Conservation (phyloP, 768 basidiomycete species). For the Gloeophyllum trabeum region DNA sequence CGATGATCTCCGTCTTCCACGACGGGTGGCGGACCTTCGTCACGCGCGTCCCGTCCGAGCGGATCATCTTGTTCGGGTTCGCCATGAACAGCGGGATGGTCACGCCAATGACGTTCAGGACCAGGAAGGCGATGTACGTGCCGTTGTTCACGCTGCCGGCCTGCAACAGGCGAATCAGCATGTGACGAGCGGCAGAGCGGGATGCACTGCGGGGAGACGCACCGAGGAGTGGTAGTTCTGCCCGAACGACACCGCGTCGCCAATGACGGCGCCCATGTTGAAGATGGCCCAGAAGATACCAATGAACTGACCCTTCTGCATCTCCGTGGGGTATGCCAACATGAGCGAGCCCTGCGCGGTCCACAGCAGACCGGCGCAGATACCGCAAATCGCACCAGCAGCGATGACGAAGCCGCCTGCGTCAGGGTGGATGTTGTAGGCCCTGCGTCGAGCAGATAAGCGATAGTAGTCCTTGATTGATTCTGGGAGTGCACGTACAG, state of each 20-base stretch:
- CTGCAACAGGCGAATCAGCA: too few species aligned
- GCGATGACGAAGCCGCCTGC: conserved; percentile 56
- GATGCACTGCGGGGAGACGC: too few species aligned
- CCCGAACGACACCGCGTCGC: conserved; percentile 64
- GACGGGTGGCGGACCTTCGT: conserved; percentile 52
- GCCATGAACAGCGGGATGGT: conserved; percentile 59
- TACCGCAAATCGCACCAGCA: conserved; percentile 64
- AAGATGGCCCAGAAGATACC: conserved; percentile 81
- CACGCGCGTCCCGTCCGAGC: conserved; percentile 67
- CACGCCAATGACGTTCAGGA: conserved; percentile 62
- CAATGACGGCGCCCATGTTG: conserved; percentile 73
- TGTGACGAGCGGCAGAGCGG: too few species aligned
- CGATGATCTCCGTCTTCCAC: conserved; percentile 69
- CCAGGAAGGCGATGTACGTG: conserved; percentile 74
- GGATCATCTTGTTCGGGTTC: conserved; percentile 59
- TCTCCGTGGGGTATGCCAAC: conserved; percentile 75
- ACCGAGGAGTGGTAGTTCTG: conserved; percentile 57
- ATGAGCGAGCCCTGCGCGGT: conserved; percentile 80
- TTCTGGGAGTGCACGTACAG: conserved; percentile 37
- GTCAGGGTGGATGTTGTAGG: conserved; percentile 54
- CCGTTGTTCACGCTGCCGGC: conserved; percentile 56
- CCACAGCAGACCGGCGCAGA: conserved; percentile 69
- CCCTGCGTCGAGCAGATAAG: conserved; percentile 24
- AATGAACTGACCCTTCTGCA: conserved; percentile 68
- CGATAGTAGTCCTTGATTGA: neutral